Percentiles rank a stretch among this genome's conserved stretches.
phyloP scores from a whole-genome alignment of 2,329 filamentous ascomycete species.

The Kalaharituber pfeilii region DNA sequence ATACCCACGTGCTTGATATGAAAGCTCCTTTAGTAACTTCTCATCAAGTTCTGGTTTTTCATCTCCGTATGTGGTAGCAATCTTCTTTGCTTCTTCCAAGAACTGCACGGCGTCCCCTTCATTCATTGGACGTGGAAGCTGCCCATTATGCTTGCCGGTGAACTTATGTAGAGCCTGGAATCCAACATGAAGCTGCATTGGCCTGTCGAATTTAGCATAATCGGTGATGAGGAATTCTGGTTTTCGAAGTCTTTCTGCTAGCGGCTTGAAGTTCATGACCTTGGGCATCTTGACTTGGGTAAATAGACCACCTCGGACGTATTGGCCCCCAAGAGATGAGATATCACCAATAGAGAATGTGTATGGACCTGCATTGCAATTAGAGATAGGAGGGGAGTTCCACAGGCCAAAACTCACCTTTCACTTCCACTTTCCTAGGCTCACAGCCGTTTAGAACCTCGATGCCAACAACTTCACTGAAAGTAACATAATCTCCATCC shows the following conservation, averaged over 20 bases:
- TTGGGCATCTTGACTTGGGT: slow-evolving; percentile 98
- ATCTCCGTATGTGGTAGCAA: slow-evolving; percentile 43
- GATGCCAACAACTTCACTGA: slow-evolving; percentile 85
- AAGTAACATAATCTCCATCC: slow-evolving; percentile 92
- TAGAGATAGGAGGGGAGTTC: not conserved
- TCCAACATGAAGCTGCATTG: slow-evolving; percentile 76
- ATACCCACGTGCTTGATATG: slow-evolving; percentile 85
- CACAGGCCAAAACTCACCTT: slow-evolving; percentile 32
- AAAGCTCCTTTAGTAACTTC: slow-evolving; percentile 80
- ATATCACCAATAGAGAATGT: slow-evolving; percentile 96
- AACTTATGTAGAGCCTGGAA: slow-evolving; percentile 87
- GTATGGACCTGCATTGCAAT: slow-evolving; percentile 45
- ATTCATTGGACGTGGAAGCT: slow-evolving; percentile 67
- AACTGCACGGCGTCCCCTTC: slow-evolving; percentile 67
- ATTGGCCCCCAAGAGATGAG: slow-evolving; percentile 57
- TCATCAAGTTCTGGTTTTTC: slow-evolving; percentile 74
- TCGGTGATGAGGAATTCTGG: slow-evolving; percentile 86
- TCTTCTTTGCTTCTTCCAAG: slow-evolving; percentile 53
- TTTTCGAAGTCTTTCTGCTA: slow-evolving; percentile 60
- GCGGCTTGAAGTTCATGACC: slow-evolving; percentile 69
- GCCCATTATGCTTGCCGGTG: slow-evolving; percentile 49
- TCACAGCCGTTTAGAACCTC: slow-evolving; percentile 66
- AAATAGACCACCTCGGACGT: slow-evolving; percentile 75
- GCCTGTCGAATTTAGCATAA: slow-evolving; percentile 94
- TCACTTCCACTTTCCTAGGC: slow-evolving; percentile 80